These are phyloP conservation scores for Irpex lacteus DNA, from an alignment of 1,284 basidiomycete genomes.

Conservation along the genomic window DNA sequence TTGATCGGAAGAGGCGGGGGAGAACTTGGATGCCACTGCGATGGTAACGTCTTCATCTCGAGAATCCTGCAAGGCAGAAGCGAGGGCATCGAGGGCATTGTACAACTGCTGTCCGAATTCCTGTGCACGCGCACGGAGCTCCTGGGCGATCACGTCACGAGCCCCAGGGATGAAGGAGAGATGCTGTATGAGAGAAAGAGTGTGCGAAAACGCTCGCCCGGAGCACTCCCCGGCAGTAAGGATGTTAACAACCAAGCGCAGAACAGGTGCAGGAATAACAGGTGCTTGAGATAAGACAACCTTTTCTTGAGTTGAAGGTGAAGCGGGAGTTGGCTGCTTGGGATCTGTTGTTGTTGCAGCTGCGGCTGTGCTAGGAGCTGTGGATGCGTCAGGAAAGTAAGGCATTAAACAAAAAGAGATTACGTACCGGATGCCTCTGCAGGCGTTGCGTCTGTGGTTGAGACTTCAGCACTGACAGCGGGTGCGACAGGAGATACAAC, in stretches of 20 bases:
- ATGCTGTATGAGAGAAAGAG: slow-evolving; percentile 86
- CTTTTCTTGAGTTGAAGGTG: slow-evolving; percentile 40
- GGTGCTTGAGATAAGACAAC: slow-evolving; percentile 71
- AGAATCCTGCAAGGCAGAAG: slow-evolving; percentile 54
- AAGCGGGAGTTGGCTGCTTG: background rate
- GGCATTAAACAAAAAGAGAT: background rate
- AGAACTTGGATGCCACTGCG: slow-evolving; percentile 82
- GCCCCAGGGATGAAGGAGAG: slow-evolving; percentile 85
- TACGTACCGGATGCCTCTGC: background rate
- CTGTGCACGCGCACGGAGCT: slow-evolving; percentile 82
- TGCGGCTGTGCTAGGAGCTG: background rate
- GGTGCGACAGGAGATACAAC: background rate
- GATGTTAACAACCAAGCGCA: slow-evolving; percentile 91
- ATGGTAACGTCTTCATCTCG: slow-evolving; percentile 58
- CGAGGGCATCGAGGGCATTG: slow-evolving; percentile 76
- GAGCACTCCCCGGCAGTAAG: slow-evolving; percentile 93
- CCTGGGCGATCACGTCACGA: slow-evolving; percentile 83
- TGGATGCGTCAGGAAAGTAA: background rate
- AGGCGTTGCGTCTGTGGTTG: background rate
- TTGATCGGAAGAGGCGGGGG: slow-evolving; percentile 87
- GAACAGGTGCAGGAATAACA: slow-evolving; percentile 75
- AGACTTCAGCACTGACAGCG: background rate
- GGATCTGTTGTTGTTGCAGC: slow-evolving; percentile 17
- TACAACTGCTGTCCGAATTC: slow-evolving; percentile 78
- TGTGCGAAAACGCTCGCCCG: slow-evolving; percentile 91